Conservation (phyloP, 768 basidiomycete genomes). For the Coprinellus micaceus region DNA sequence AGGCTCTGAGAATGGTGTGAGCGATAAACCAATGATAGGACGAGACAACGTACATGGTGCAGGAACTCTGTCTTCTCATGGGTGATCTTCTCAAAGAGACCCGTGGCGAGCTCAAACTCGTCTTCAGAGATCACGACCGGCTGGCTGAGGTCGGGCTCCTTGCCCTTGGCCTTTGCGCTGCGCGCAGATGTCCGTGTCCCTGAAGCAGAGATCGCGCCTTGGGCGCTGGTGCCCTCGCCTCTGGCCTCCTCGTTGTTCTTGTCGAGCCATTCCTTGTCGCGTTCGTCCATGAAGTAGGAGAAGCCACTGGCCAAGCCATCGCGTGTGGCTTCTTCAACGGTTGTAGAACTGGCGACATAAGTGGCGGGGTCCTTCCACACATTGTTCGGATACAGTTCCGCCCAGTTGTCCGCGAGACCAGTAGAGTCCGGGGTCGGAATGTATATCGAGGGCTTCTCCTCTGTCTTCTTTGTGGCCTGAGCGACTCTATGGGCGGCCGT, state of each 20-base stretch:
- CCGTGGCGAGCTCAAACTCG: slow-evolving; percentile 94
- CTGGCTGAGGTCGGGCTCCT: slow-evolving; percentile 68
- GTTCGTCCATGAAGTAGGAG: slow-evolving; percentile 94
- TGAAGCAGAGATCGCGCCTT: slow-evolving; percentile 58
- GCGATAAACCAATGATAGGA: neutral
- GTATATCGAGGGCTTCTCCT: slow-evolving; percentile 51
- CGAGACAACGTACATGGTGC: slow-evolving; percentile 66
- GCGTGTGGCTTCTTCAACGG: slow-evolving; percentile 70
- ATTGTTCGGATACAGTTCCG: slow-evolving; percentile 63
- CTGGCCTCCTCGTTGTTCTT: slow-evolving; percentile 85
- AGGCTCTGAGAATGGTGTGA: slow-evolving; percentile 42
- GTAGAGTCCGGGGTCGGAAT: slow-evolving; percentile 94
- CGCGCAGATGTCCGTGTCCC: slow-evolving; percentile 53
- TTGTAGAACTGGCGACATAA: slow-evolving; percentile 80
- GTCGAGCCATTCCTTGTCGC: slow-evolving; percentile 92
- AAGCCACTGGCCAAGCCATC: slow-evolving; percentile 69
- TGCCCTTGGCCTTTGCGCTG: slow-evolving; percentile 80
- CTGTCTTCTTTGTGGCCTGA: slow-evolving; percentile 25
- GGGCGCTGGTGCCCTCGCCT: slow-evolving; percentile 80
- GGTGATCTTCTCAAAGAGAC: slow-evolving; percentile 85
- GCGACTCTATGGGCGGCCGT: slow-evolving; percentile 38
- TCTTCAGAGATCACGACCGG: slow-evolving; percentile 78
- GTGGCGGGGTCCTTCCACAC: slow-evolving; percentile 75
- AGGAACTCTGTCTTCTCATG: slow-evolving; percentile 88
- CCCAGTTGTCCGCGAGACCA: slow-evolving; percentile 74